These are phyloP conservation scores for Sporothrix dimorphospora DNA, from an alignment of 2,329 filamentous ascomycete genomes.

Conservation along the genomic window DNA sequence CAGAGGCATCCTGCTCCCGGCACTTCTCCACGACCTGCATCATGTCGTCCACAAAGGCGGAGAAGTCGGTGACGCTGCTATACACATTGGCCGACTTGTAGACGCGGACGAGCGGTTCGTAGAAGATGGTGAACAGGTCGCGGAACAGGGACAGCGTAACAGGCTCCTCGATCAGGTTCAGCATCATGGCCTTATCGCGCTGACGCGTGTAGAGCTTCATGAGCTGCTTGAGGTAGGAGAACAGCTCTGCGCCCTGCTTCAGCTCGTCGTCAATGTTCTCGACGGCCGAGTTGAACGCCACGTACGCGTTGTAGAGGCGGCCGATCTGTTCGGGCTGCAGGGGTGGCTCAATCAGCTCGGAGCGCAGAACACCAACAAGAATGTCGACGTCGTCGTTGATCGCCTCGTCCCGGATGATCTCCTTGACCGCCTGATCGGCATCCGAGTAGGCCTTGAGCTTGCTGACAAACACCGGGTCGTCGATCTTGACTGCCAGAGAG, in stretches of 20 bases:
- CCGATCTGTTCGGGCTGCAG: conserved; percentile 76
- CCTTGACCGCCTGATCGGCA: conserved; percentile 74
- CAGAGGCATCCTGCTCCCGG: conserved; percentile 77
- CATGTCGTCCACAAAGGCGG: conserved; percentile 88
- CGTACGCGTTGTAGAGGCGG: conserved; percentile 89
- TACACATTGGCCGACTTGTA: conserved; percentile 99
- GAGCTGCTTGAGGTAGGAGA: conserved; percentile 92
- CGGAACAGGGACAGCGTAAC: conserved; percentile 96
- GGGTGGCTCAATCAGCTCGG: conserved; percentile 72
- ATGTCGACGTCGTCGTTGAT: conserved; percentile 75
- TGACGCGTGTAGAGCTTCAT: conserved; percentile 90
- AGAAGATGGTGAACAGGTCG: conserved; percentile 97
- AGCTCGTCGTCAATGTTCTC: conserved; percentile 89
- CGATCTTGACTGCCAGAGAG: conserved; percentile 72
- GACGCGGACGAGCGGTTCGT: conserved; percentile 92
- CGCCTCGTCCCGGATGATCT: conserved; percentile 73
- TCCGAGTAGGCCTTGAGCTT: conserved; percentile 83
- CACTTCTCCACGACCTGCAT: conserved; percentile 73
- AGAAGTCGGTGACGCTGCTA: conserved; percentile 95
- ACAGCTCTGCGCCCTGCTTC: conserved; percentile 85
- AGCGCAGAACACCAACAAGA: conserved; percentile 81
- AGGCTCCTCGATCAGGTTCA: conserved; percentile 91
- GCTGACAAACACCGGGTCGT: conserved; percentile 74
- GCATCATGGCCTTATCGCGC: conserved; percentile 96
- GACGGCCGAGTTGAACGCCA: conserved; percentile 92